A percentile compares a stretch with the other conserved stretches of the same genome.
These are phyloP conservation scores for Colletotrichum tropicicola DNA, from an alignment of 2,329 filamentous ascomycete genomes.

Conservation along the genomic window DNA sequence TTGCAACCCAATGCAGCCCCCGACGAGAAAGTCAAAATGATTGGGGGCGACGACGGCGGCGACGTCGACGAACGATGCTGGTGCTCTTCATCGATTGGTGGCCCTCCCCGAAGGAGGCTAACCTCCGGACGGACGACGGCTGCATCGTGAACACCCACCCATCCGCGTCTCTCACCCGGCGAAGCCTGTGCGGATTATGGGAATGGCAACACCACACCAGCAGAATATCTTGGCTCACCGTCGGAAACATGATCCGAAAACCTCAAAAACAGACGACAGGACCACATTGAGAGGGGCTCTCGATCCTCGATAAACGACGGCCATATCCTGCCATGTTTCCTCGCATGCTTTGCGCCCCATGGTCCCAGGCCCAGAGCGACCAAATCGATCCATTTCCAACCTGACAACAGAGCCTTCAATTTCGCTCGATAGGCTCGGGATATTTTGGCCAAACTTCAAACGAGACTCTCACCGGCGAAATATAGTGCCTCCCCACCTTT, in stretches of 20 bases:
- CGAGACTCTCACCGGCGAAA: slow-evolving; percentile 25
- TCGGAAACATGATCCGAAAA: slow-evolving; percentile 18
- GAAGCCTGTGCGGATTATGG: slow-evolving; percentile 15
- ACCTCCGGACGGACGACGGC: not conserved
- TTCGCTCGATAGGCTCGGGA: slow-evolving; percentile 25
- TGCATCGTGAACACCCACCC: not conserved
- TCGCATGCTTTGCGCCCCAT: slow-evolving; percentile 1
- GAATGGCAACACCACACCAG: not conserved
- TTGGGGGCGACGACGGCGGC: not conserved
- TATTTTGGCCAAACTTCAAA: slow-evolving; percentile 28
- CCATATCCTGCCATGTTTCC: not conserved
- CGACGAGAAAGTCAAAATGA: not conserved
- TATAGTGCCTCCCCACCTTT: slow-evolving; percentile 25
- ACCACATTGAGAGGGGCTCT: not conserved
- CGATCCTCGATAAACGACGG: slow-evolving; percentile 14
- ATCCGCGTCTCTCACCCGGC: not conserved
- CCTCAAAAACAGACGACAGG: not conserved
- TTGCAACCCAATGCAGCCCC: slow-evolving; percentile 3
- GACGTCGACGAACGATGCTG: not conserved
- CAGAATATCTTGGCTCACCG: slow-evolving; percentile 13
- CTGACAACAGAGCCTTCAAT: slow-evolving; percentile 23
- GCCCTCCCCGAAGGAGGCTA: not conserved
- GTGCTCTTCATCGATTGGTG: not conserved
- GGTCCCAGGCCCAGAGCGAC: not conserved
- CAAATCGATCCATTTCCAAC: slow-evolving; percentile 17